Conservation (phyloP, 2,329 filamentous ascomycete genomes). For the Cytospora leucostoma region DNA sequence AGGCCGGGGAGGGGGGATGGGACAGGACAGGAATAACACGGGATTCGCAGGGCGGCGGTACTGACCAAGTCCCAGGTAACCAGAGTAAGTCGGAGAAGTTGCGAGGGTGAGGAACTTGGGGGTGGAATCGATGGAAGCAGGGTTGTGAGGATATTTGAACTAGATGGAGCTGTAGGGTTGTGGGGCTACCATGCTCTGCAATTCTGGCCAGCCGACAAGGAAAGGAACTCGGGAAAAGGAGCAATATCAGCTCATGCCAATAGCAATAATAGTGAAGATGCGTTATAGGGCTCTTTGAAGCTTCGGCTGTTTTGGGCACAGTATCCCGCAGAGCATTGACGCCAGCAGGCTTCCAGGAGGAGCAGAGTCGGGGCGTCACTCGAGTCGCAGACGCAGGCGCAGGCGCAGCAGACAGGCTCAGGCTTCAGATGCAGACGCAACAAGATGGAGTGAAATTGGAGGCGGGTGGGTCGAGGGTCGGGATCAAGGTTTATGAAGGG, state of each 20-base stretch:
- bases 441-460: not conserved
- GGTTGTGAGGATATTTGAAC: constrained; percentile 30
- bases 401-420: not conserved
- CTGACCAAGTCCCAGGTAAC: constrained; percentile 24
- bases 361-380: not conserved
- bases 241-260: constrained; percentile 27
- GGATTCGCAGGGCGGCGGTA: constrained; percentile 21
- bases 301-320: constrained; percentile 26
- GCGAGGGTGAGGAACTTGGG: constrained; percentile 24
- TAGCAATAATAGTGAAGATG: constrained; percentile 12
- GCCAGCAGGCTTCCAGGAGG: not conserved
- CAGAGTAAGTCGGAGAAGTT: constrained; percentile 23
- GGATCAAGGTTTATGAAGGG: constrained; percentile 2
- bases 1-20: not conserved
- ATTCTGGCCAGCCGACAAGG: constrained; percentile 14
- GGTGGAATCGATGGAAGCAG: constrained; percentile 25
- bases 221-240: constrained; percentile 20
- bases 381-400: not conserved
- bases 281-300: constrained; percentile 27
- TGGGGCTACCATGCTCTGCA: constrained; percentile 18
- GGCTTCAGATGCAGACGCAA: not conserved
- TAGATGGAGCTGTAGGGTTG: constrained; percentile 24
- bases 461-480: not conserved
- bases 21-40: constrained; percentile 10
- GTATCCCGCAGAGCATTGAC: not conserved